phyloP scores from a whole-genome alignment of 2,329 filamentous ascomycete species.

The Didymella pinodella region DNA sequence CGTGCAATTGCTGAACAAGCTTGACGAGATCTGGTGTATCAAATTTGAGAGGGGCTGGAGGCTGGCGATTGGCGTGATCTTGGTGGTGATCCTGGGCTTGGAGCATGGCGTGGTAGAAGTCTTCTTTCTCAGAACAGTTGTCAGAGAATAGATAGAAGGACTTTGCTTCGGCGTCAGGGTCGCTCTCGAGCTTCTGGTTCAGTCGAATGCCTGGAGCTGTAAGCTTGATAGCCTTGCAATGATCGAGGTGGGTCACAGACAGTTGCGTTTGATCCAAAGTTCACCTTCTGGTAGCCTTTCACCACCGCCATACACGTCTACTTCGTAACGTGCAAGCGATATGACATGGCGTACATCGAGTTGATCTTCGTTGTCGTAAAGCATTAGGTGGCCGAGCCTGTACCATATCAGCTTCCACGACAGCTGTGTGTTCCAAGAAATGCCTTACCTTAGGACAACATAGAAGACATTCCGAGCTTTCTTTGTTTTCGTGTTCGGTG shows the following conservation, averaged over 20 bases:
- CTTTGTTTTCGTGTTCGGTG: slow-evolving; percentile 61
- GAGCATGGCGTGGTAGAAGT: slow-evolving; percentile 94
- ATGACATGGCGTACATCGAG: slow-evolving; percentile 96
- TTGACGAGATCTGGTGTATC: slow-evolving; percentile 87
- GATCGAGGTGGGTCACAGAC: slow-evolving; percentile 45
- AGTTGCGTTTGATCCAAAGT: slow-evolving; percentile 93
- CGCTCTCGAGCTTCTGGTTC: slow-evolving; percentile 67
- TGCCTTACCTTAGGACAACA: slow-evolving; percentile 78
- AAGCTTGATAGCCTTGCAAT: slow-evolving; percentile 3
- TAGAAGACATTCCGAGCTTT: slow-evolving; percentile 89
- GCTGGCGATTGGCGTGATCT: slow-evolving; percentile 57
- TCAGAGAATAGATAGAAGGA: slow-evolving; percentile 96
- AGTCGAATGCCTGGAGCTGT: slow-evolving; percentile 66
- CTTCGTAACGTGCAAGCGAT: slow-evolving; percentile 84
- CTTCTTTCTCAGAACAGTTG: slow-evolving; percentile 95
- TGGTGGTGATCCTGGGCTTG: slow-evolving; percentile 79
- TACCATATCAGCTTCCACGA: slow-evolving; percentile 20
- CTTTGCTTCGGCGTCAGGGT: slow-evolving; percentile 69
- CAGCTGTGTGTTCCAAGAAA: too few relatives aligned
- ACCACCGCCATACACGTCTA: slow-evolving; percentile 84
- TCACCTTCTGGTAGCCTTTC: slow-evolving; percentile 85
- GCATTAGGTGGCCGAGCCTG: slow-evolving; percentile 85
- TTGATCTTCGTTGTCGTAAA: slow-evolving; percentile 95
- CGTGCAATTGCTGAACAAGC: slow-evolving; percentile 88
- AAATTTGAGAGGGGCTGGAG: slow-evolving; percentile 77